These are phyloP conservation scores for Dendrobium huoshanense DNA, from an alignment of 106 monocot species.

Conservation along the genomic window DNA sequence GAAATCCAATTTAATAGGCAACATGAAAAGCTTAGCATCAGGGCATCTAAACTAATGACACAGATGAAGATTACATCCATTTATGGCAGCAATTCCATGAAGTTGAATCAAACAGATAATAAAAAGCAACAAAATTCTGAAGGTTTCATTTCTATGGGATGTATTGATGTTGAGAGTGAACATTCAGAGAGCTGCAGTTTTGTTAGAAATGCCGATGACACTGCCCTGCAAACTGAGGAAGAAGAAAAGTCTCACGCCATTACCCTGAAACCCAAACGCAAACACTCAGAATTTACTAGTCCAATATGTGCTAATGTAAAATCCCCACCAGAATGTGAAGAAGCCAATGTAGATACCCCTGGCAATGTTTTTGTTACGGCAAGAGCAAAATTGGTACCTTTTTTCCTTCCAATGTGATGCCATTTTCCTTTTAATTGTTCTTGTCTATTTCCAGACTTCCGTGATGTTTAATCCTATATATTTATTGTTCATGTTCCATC, in stretches of 20 bases:
- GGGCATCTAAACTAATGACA: conserved; percentile 38
- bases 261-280: conserved; percentile 44
- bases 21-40: conserved; percentile 38
- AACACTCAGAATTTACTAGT: conserved; percentile 73
- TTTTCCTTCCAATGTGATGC: neutral
- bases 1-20: conserved; percentile 21
- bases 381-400: conserved; percentile 74
- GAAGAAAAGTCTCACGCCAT: conserved; percentile 33
- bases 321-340: conserved; percentile 53
- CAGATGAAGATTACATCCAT: conserved; percentile 68
- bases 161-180: conserved; percentile 39
- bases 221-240: conserved; percentile 29
- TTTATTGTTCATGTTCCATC: neutral
- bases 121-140: conserved; percentile 33
- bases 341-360: conserved; percentile 30
- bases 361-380: conserved; percentile 76
- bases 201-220: conserved; percentile 4
- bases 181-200: conserved; percentile 6
- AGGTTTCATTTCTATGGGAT: conserved; percentile 16
- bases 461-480: neutral
- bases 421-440: neutral
- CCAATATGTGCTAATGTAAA: conserved; percentile 66
- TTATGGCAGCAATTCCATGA: conserved; percentile 32
- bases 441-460: neutral
- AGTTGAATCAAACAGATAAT: conserved; percentile 23